phyloP scores from a whole-genome alignment of 192 early-diverging fungal genomes.

The Mortierella antarctica region DNA sequence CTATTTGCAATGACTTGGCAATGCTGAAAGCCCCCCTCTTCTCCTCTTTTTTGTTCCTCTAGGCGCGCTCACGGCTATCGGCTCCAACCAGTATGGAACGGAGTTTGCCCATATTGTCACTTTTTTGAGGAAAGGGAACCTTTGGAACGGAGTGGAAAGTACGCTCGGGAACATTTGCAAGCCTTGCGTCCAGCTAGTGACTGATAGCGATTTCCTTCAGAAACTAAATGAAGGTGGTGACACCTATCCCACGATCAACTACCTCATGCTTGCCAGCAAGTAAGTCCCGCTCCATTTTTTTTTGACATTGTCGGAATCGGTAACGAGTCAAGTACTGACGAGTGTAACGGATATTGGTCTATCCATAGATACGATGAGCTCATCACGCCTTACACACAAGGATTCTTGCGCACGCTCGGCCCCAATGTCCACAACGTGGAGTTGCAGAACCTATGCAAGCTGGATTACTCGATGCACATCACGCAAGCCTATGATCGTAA shows the following conservation, averaged over 20 bases:
- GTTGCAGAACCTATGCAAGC: not conserved
- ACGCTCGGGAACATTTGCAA: not conserved
- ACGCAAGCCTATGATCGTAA: not conserved
- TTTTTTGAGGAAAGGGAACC: not conserved
- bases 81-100: constrained; percentile 12
- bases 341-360: not conserved
- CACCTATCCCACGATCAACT: constrained; percentile 6
- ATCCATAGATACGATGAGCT: constrained; percentile 1
- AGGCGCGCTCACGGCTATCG: not conserved
- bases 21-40: not conserved
- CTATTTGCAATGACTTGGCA: not conserved
- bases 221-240: not conserved
- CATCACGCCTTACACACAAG: constrained; percentile 5
- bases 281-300: constrained; percentile 1
- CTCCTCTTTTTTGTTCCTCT: too few relatives aligned
- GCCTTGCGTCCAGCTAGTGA: constrained; percentile 2
- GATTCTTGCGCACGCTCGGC: not conserved
- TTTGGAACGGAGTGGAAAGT: not conserved
- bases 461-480: not conserved
- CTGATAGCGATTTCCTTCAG: not conserved
- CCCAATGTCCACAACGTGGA: not conserved
- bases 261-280: constrained; percentile 19
- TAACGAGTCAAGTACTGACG: too few relatives aligned
- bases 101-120: not conserved
- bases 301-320: too few relatives aligned